Evolutionary conservation across 2,329 filamentous ascomycete species (phyloP), one percentile per base, ranked within the genome.

Genomic region (Xylaria sp.): DNA sequence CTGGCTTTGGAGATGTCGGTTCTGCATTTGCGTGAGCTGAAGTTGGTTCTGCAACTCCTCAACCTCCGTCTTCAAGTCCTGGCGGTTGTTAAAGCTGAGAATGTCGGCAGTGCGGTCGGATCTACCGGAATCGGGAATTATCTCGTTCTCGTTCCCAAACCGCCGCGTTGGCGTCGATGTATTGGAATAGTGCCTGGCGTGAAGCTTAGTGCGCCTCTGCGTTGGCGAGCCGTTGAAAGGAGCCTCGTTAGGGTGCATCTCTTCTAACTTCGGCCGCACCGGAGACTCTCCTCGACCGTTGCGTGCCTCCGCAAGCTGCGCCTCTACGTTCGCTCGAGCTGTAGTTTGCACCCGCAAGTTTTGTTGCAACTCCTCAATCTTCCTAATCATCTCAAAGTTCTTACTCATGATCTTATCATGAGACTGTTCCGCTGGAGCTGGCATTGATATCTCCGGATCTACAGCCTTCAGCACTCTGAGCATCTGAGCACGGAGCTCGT

Each of bases 11-110:
- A 98, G 86, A 72, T 98, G 94, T 35, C 91, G 89, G 77, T 97
- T 97, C 71, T 96, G 92, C 92, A 98, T 97, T 76, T 97, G 91
- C 4, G 91, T 89, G 75, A 98, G 87, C 73, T 98, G 94, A 54
- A 98, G 85, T 75, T 97, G 92, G 74, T 96, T 97, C 75, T 97
- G 94, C 25, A 97, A 84, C 76, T 96, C 89, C 75, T 98, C 94
- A 12, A 97, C 83, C 72, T 98, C 94, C 3, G 92, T 87, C 72
- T 94, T 95, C 63, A 96, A 82, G 74, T 98, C 94, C 89, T 96
- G 94, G 40, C 90, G 89, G 72, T 90, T 92, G 78, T 95, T 94
- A 78, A 92, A 92, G 68, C 89, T 89, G 43, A 93, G 81, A 15
- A 92, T 91, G 75, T 97, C 94, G 23, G 90, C 87, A 0, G 92